Evolutionary conservation across 1,284 basidiomycete species (phyloP).

Genomic region (Apiotrichum gamsii): DNA sequence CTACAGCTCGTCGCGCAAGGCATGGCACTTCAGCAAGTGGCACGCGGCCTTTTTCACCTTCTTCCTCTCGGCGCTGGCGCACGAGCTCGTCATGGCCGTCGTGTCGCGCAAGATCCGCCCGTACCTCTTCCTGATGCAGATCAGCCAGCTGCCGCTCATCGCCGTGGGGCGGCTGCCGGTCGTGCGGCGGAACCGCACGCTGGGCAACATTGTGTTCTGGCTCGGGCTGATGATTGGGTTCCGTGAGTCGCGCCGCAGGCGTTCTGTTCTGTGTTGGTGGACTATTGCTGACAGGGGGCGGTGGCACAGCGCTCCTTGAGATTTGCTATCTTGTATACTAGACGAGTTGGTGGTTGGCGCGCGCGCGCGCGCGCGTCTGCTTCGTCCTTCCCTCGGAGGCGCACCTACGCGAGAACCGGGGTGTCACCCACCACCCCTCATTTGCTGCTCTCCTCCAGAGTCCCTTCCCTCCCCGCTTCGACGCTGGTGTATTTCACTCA

Average conservation of each 20-base stretch:
- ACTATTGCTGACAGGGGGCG: no score
- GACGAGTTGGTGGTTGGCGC: no score
- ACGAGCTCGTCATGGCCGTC: constrained; percentile 94
- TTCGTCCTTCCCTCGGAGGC: no score
- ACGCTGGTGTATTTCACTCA: no score
- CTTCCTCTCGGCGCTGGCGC: constrained; percentile 75
- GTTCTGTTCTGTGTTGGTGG: no score
- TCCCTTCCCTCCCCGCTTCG: no score
- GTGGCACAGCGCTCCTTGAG: constrained; percentile 15
- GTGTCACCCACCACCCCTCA: no score
- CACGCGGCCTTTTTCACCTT: constrained; percentile 89
- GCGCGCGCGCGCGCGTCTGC: no score
- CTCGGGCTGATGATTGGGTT: constrained; percentile 74
- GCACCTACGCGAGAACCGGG: no score
- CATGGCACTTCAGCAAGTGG: constrained; percentile 65
- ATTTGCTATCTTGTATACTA: constrained; percentile 15
- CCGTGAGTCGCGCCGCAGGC: no score
- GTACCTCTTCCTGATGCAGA: constrained; percentile 53
- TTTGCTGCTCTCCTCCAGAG: no score
- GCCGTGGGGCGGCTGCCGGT: constrained; percentile 66
- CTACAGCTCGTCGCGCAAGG: constrained; percentile 77
- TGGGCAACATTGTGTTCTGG: constrained; percentile 82
- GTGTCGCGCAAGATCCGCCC: constrained; percentile 79
- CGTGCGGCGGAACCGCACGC: constrained; percentile 69
- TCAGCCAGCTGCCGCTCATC: constrained; percentile 89